Evolutionary conservation across 2,329 filamentous ascomycete genomes (phyloP).

Genomic region (Aspergillus sergii): DNA sequence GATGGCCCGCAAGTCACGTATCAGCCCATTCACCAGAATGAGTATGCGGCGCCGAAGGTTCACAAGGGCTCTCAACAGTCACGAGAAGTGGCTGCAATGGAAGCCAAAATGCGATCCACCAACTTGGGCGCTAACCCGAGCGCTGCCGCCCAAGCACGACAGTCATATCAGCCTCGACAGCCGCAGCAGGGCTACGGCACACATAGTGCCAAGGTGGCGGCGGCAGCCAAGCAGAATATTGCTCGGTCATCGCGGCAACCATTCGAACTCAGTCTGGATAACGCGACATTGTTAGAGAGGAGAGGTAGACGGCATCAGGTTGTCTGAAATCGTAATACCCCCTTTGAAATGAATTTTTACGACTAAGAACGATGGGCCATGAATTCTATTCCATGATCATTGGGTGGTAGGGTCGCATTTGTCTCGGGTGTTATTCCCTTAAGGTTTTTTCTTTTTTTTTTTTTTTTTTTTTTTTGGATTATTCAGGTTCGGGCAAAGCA

Average conservation of each 20-base stretch:
- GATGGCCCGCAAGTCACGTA: slow-evolving; percentile 51
- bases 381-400: slow-evolving; percentile 9
- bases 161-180: slow-evolving; percentile 56
- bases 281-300: slow-evolving; percentile 83
- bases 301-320: slow-evolving; percentile 50
- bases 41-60: slow-evolving; percentile 63
- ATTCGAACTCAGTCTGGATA: slow-evolving; percentile 90
- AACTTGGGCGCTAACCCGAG: slow-evolving; percentile 61
- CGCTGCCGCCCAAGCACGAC: slow-evolving; percentile 64
- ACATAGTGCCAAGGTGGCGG: slow-evolving; percentile 80
- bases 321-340: slow-evolving; percentile 17
- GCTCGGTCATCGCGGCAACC: slow-evolving; percentile 73
- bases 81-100: slow-evolving; percentile 70
- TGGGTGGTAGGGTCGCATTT: slow-evolving; percentile 10
- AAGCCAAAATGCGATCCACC: slow-evolving; percentile 84
- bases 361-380: slow-evolving; percentile 10
- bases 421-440: slow-evolving; percentile 10
- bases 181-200: slow-evolving; percentile 74
- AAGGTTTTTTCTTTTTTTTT: slow-evolving; percentile 12
- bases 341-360: slow-evolving; percentile 4
- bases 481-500: slow-evolving; percentile 21
- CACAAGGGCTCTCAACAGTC: slow-evolving; percentile 61
- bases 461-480: slow-evolving; percentile 17
- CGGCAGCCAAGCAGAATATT: slow-evolving; percentile 80
- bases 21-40: slow-evolving; percentile 17